These are phyloP conservation scores for Trypanosoma vivax DNA, from an alignment of 208 protist species.

Conservation along the genomic window DNA sequence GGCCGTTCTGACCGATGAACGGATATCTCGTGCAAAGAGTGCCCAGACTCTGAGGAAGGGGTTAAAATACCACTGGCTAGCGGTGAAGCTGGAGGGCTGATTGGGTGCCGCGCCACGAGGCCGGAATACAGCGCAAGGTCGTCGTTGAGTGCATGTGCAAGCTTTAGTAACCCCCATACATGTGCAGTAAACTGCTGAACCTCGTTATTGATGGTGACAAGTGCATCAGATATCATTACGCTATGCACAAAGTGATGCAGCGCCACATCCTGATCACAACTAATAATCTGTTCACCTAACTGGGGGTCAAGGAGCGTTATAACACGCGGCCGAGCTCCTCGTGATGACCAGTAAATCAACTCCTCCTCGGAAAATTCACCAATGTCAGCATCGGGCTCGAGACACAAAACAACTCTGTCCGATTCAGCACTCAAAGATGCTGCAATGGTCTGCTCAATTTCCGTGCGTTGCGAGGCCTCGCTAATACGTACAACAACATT, in stretches of 20 bases:
- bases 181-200: constrained; percentile 16
- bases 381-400: constrained; percentile 7
- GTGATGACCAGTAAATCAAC: constrained; percentile 30
- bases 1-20: constrained; percentile 15
- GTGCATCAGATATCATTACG: constrained; percentile 33
- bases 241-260: constrained; percentile 20
- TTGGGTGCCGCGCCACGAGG: not conserved
- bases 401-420: constrained; percentile 3
- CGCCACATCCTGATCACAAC: not conserved
- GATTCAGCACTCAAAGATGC: not conserved
- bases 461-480: constrained; percentile 6
- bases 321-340: constrained; percentile 28
- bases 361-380: constrained; percentile 33
- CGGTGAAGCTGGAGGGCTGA: constrained; percentile 1
- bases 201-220: constrained; percentile 21
- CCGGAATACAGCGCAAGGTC: constrained; percentile 29
- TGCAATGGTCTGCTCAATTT: not conserved
- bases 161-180: constrained; percentile 22
- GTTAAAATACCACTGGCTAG: not conserved
- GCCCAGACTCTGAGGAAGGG: not conserved
- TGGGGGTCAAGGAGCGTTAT: constrained; percentile 26
- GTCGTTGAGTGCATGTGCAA: constrained; percentile 21
- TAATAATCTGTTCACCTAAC: constrained; percentile 14
- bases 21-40: not conserved
- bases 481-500: constrained; percentile 16